Percentiles rank a stretch among this genome's conserved stretches.
Evolutionary conservation across 805 yeast genomes (phyloP).

Genomic region (Cyberlindnera maclurae): DNA sequence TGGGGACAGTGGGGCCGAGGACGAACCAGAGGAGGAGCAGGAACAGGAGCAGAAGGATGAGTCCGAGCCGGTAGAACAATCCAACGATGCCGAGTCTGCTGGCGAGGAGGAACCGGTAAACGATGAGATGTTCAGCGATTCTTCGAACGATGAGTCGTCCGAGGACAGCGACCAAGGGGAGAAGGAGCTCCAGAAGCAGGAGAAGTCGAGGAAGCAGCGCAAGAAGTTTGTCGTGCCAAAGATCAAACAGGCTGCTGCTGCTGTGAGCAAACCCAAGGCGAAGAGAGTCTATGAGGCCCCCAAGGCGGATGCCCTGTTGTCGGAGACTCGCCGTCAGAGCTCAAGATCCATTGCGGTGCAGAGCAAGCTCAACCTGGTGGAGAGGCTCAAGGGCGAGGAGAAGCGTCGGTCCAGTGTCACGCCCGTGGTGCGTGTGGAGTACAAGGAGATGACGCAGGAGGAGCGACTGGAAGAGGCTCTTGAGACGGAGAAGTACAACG

Average conservation of each 20-base stretch:
- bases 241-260: constrained; percentile 26
- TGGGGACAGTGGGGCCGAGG: constrained; percentile 12
- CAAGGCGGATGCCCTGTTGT: constrained; percentile 45
- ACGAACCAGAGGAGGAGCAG: constrained; percentile 6
- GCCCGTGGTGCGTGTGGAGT: constrained; percentile 34
- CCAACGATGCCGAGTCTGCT: constrained; percentile 5
- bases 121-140: constrained; percentile 50
- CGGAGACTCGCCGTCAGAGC: constrained; percentile 58
- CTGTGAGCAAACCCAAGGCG: constrained; percentile 23
- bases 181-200: constrained; percentile 45
- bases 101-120: constrained; percentile 17
- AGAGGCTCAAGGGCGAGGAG: constrained; percentile 59
- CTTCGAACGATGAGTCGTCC: constrained; percentile 42
- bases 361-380: constrained; percentile 69
- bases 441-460: constrained; percentile 38
- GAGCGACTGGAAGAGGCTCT: constrained; percentile 65
- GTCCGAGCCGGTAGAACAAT: constrained; percentile 4
- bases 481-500: constrained; percentile 75
- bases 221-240: constrained; percentile 26
- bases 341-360: constrained; percentile 72
- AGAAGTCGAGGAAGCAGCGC: constrained; percentile 27
- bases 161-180: constrained; percentile 64
- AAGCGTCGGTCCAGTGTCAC: constrained; percentile 44
- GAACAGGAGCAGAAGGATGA: constrained; percentile 1
- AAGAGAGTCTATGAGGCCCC: constrained; percentile 29